A percentile compares a stretch with the other conserved stretches of the same genome.
phyloP scores from a whole-genome alignment of 176 grass and related monocot species.

The Chrysopogon serrulatus region DNA sequence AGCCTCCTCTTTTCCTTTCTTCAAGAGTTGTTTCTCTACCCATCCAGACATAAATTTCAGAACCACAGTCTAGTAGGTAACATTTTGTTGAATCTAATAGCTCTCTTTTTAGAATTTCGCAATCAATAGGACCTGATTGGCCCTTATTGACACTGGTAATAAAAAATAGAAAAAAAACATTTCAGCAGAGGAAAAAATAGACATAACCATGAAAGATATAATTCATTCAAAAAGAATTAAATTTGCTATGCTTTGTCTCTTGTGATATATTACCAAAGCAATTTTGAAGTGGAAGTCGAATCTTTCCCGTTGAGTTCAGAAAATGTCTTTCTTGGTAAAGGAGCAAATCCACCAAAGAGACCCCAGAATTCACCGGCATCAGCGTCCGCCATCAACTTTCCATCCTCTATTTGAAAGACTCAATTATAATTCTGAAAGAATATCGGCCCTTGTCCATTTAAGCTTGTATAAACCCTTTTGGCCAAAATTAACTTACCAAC shows the following conservation, averaged over 20 bases:
- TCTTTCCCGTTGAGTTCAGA: slow-evolving; percentile 68
- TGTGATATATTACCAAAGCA: slow-evolving; percentile 65
- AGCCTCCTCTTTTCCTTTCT: slow-evolving; percentile 82
- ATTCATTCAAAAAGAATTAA: not conserved
- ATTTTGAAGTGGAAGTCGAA: slow-evolving; percentile 43
- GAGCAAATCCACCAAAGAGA: slow-evolving; percentile 93
- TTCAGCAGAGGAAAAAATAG: slow-evolving; percentile 9
- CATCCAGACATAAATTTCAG: slow-evolving; percentile 95
- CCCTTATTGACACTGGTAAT: slow-evolving; percentile 77
- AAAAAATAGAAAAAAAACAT: not conserved
- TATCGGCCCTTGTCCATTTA: slow-evolving; percentile 16
- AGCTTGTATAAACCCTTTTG: not conserved
- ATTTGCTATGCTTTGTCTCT: not conserved
- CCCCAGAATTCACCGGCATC: slow-evolving; percentile 99
- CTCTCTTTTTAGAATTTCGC: slow-evolving; percentile 62
- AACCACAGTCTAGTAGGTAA: slow-evolving; percentile 79
- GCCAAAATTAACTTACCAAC: slow-evolving; percentile 67
- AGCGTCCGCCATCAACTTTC: slow-evolving; percentile 94
- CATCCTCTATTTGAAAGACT: slow-evolving; percentile 66
- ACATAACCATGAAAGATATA: slow-evolving; percentile 8
- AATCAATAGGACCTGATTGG: slow-evolving; percentile 48
- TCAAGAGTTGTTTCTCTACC: slow-evolving; percentile 85
- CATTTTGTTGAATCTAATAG: slow-evolving; percentile 87
- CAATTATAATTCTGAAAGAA: slow-evolving; percentile 31
- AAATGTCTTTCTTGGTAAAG: slow-evolving; percentile 81